Evolutionary conservation across 108 stramenopile genomes (phyloP).

Genomic region (Thalassiosira profunda): DNA sequence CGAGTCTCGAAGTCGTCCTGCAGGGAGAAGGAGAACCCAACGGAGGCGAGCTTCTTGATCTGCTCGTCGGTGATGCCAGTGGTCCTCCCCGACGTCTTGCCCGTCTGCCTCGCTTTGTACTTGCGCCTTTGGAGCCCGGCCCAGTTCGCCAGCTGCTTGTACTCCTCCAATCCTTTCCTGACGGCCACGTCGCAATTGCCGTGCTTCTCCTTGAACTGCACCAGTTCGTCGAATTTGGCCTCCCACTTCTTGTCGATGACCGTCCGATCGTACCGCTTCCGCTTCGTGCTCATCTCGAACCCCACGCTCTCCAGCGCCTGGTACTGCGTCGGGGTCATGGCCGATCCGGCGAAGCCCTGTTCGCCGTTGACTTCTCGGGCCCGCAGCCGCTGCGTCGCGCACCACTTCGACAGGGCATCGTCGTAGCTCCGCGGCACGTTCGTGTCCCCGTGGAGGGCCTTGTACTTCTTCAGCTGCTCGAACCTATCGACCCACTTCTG

Average conservation of each 20-base stretch:
- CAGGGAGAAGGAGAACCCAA: conserved; percentile 26
- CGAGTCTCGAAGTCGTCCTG: conserved; percentile 35
- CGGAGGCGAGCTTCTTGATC: conserved; percentile 28
- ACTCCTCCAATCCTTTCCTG: conserved; percentile 13
- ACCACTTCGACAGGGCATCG: conserved; percentile 13
- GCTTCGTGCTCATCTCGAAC: neutral
- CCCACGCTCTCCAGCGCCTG: conserved; percentile 3
- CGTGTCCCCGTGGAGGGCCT: conserved; percentile 30
- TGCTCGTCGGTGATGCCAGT: conserved; percentile 37
- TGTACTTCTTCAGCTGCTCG: conserved; percentile 46
- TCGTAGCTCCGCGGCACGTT: conserved; percentile 41
- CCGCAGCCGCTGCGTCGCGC: conserved; percentile 4
- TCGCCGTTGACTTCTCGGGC: neutral
- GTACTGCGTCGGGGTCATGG: conserved; percentile 6
- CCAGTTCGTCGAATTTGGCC: no score
- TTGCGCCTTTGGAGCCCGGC: conserved; percentile 18
- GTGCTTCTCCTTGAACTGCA: conserved; percentile 24
- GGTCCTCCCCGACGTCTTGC: conserved; percentile 4
- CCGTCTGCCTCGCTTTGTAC: conserved; percentile 10
- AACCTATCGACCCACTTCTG: conserved; percentile 52
- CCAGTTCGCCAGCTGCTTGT: conserved; percentile 28
- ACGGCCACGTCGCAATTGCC: conserved; percentile 27
- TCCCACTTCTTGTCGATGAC: conserved; percentile 20
- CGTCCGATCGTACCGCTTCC: conserved; percentile 11
- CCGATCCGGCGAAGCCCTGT: neutral